Evolutionary conservation across 2,329 filamentous ascomycete genomes (phyloP), one percentile per base, ranked within the genome.

Genomic region (Calonectria fujianensis): DNA sequence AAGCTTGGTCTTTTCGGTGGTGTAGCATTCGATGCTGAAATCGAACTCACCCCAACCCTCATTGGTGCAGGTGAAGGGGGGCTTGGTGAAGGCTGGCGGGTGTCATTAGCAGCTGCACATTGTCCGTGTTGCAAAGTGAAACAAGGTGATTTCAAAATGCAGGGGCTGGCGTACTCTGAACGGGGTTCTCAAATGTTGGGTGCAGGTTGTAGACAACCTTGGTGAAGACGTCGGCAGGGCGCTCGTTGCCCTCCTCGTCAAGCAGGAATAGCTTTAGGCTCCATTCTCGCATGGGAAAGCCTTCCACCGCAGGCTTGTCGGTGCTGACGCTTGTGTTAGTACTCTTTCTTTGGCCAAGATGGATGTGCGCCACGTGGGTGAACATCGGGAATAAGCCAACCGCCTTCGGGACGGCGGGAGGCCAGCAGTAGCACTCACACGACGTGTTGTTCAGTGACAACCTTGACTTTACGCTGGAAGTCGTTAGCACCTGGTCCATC

Each of bases 1-100:
- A 82, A 95, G 91, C 82, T 98, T 96, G 73, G 93, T 94, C 89
- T 98, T 98, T 86, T 97, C 95, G 37, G 94, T 93, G 54, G 94
- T 94, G 82, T 93, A 94, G 80, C 97, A 90, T 76, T 94, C 92
- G 82, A 98, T 97, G 63, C 89, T 90, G 93, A 99, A 96, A 84
- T 98, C 97, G 84, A 99, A 99, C 87, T 98, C 97, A 82, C 97
- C 97, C 97, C 97, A 99, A 80, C 97, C 97, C 86, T 98, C 95
- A 86, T 99, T 98, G 77, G 92, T 89, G 85, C 98, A 98, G 78
- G 90, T 91, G 88, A 98, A 99, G 0, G 97, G 97, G 0, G 96
- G 92, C 78, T 94, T 93, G 83, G 93, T 93, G 88, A 98, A 94
- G 31, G 92, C 95, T 97, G 79, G 65, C 31, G 45, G 59, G 57